Evolutionary conservation across 805 yeast species (phyloP).

Genomic region (Metschnikowia koreensis): DNA sequence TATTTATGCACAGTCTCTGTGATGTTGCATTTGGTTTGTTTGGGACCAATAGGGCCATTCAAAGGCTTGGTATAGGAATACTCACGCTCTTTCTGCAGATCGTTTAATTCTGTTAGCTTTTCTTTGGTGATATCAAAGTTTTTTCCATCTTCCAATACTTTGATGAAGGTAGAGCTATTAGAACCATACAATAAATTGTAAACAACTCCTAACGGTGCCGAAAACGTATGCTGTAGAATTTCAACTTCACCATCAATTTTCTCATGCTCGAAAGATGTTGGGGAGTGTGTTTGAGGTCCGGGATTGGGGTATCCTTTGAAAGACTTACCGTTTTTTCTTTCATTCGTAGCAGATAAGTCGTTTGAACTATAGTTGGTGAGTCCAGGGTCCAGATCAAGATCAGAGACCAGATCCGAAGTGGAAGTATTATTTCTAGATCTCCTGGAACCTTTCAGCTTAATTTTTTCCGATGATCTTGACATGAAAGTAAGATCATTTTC

Average conservation of each 20-base stretch:
- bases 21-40: slow-evolving; percentile 72
- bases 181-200: slow-evolving; percentile 70
- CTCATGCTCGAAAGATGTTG: slow-evolving; percentile 50
- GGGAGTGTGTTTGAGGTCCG: slow-evolving; percentile 66
- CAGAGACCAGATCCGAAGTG: slow-evolving; percentile 6
- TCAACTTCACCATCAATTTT: slow-evolving; percentile 49
- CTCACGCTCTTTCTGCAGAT: slow-evolving; percentile 44
- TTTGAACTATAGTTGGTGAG: neutral
- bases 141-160: slow-evolving; percentile 32
- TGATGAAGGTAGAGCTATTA: slow-evolving; percentile 40
- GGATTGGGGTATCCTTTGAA: slow-evolving; percentile 32
- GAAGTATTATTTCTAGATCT: neutral
- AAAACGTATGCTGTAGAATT: slow-evolving; percentile 47
- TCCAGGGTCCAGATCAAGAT: neutral
- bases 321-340: neutral
- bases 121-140: slow-evolving; percentile 25
- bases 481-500: slow-evolving; percentile 18
- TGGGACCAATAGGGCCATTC: slow-evolving; percentile 86
- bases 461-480: slow-evolving; percentile 11
- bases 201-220: slow-evolving; percentile 77
- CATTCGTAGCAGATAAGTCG: neutral
- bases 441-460: slow-evolving; percentile 1
- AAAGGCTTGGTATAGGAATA: slow-evolving; percentile 74
- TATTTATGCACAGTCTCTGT: slow-evolving; percentile 56
- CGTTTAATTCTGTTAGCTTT: slow-evolving; percentile 32